Conservation (phyloP, 179 eudicot genomes). For the Sideroxylon spinosum region DNA sequence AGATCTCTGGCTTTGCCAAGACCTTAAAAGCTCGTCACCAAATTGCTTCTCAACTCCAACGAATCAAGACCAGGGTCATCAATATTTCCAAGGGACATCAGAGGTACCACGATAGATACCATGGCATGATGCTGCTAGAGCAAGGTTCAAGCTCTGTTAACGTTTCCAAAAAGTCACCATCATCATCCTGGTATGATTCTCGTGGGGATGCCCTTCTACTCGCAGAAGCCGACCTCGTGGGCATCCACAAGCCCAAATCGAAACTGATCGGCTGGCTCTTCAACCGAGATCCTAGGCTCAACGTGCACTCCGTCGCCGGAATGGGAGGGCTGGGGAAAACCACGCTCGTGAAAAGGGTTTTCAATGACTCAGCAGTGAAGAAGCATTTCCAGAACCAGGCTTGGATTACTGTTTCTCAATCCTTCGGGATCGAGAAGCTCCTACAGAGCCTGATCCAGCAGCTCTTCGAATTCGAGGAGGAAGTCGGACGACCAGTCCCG, state of each 20-base stretch:
- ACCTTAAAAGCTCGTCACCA: conserved; percentile 12
- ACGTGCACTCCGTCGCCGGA: conserved; percentile 18
- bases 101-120: background rate
- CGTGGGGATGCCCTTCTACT: conserved; percentile 20
- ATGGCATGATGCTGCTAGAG: background rate
- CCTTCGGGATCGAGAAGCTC: conserved; percentile 14
- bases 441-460: background rate
- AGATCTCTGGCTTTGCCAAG: background rate
- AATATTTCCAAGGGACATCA: conserved; percentile 11
- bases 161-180: too few species aligned
- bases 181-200: background rate
- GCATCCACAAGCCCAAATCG: conserved; percentile 16
- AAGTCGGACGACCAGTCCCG: conserved; percentile 13
- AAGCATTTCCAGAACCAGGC: conserved; percentile 14
- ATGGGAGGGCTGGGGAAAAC: conserved; percentile 28
- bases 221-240: conserved; percentile 23
- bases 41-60: background rate
- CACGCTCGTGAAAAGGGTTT: conserved; percentile 18
- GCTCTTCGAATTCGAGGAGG: background rate
- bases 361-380: conserved; percentile 11
- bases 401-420: conserved; percentile 26
- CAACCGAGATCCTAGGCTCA: conserved; percentile 5
- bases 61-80: conserved; percentile 10
- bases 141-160: background rate
- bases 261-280: conserved; percentile 11